Percentiles rank a stretch among this genome's conserved stretches.
Evolutionary conservation across 2,329 filamentous ascomycete genomes (phyloP).

Genomic region (Aspergillus quadricinctus): DNA sequence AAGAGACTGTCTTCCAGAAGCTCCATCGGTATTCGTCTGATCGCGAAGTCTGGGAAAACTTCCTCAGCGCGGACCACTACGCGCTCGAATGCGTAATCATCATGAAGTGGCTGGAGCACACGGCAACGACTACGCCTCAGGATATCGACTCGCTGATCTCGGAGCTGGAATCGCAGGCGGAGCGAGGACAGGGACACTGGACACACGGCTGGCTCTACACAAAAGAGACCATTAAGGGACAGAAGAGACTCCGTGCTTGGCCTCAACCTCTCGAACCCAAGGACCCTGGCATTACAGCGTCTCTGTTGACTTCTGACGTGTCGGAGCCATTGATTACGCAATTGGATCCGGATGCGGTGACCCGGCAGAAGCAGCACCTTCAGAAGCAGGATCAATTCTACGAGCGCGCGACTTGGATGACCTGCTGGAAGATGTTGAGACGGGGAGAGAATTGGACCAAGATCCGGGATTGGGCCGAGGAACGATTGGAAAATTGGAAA

Average conservation of each 20-base stretch:
- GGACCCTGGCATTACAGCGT: conserved; percentile 53
- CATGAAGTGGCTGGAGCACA: conserved; percentile 80
- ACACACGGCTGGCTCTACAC: conserved; percentile 91
- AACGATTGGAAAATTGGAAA: conserved; percentile 84
- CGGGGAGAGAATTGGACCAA: conserved; percentile 70
- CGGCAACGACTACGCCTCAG: conserved; percentile 62
- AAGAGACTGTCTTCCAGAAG: conserved; percentile 38
- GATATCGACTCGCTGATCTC: conserved; percentile 72
- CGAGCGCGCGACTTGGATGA: conserved; percentile 85
- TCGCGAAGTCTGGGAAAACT: conserved; percentile 65
- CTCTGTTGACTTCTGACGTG: conserved; percentile 54
- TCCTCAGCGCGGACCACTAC: conserved; percentile 66
- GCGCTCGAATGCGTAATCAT: conserved; percentile 76
- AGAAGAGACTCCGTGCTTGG: conserved; percentile 73
- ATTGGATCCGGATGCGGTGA: conserved; percentile 85
- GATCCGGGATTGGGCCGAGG: conserved; percentile 80
- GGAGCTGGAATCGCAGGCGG: conserved; percentile 70
- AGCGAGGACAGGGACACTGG: conserved; percentile 71
- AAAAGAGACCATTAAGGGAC: conserved; percentile 79
- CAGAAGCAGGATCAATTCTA: conserved; percentile 82
- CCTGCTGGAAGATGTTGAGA: conserved; percentile 89
- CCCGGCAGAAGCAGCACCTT: conserved; percentile 69
- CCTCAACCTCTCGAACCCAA: conserved; percentile 61
- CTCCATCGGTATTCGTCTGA: conserved; percentile 57
- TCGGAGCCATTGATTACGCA: conserved; percentile 72